Conservation (phyloP, 1,139 yeast genomes). For the Kodamaea sp. region DNA sequence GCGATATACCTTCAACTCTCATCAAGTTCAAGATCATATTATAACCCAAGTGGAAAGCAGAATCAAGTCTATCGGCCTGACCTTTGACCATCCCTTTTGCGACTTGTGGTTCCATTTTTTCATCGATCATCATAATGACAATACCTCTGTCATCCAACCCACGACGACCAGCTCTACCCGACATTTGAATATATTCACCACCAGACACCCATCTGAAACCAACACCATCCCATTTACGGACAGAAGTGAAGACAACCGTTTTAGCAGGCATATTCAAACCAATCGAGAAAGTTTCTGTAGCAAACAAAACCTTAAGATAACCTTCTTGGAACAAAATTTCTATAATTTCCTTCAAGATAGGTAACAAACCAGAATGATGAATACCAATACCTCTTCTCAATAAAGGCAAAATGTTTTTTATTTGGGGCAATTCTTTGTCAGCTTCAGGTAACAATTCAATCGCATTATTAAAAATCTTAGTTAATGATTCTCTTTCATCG, state of each 20-base stretch:
- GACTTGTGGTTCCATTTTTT: conserved; percentile 98
- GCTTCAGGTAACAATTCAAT: conserved; percentile 81
- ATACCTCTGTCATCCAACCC: conserved; percentile 98
- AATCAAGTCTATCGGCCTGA: conserved; percentile 91
- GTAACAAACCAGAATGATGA: conserved; percentile 95
- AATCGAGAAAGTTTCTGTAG: conserved; percentile 97
- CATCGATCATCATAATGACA: conserved; percentile 98
- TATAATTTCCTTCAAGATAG: conserved; percentile 92
- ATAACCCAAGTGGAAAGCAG: conserved; percentile 95
- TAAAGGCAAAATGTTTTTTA: conserved; percentile 82
- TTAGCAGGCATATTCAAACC: conserved; percentile 98
- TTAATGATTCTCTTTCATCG: conserved; percentile 85
- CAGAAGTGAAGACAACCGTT: conserved; percentile 96
- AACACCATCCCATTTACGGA: conserved; percentile 96
- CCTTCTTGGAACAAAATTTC: conserved; percentile 98
- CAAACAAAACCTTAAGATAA: conserved; percentile 85
- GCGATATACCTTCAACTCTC: conserved; percentile 97
- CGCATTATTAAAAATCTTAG: conserved; percentile 87
- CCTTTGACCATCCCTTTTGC: conserved; percentile 99
- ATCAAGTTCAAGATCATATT: conserved; percentile 93
- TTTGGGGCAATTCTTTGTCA: conserved; percentile 91
- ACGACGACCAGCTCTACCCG: conserved; percentile 99
- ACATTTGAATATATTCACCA: conserved; percentile 99
- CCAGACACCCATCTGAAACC: conserved; percentile 99
- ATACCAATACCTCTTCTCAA: conserved; percentile 95